Evolutionary conservation across 2,329 filamentous ascomycete species (phyloP).

Genomic region (Aspergillus fructus): DNA sequence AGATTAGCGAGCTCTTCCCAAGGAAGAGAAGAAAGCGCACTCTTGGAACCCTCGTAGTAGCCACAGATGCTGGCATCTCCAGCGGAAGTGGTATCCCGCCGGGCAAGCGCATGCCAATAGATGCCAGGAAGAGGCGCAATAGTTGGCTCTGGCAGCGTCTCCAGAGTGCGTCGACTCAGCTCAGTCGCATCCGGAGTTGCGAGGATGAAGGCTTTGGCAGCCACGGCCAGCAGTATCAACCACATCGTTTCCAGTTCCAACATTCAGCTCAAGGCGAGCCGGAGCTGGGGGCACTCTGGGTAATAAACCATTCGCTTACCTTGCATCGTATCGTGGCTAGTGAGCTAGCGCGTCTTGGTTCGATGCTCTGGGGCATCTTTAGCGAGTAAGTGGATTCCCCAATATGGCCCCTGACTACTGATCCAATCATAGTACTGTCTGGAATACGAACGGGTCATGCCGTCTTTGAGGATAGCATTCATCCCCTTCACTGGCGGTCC

Average conservation of each 20-base stretch:
- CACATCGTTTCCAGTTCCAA: background rate
- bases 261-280: background rate
- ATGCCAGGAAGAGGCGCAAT: background rate
- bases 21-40: background rate
- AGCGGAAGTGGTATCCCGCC: background rate
- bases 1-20: background rate
- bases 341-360: background rate
- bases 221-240: background rate
- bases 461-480: too few species aligned
- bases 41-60: constrained; percentile 6
- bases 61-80: constrained; percentile 10
- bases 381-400: background rate
- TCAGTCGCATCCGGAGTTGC: background rate
- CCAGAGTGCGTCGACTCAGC: background rate
- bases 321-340: background rate
- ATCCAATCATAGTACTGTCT: too few species aligned
- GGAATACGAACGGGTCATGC: too few species aligned
- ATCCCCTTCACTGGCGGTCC: too few species aligned
- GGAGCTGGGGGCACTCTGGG: background rate
- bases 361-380: background rate
- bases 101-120: background rate
- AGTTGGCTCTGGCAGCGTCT: background rate
- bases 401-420: background rate
- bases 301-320: background rate
- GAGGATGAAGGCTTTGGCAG: background rate